These are phyloP conservation scores for Tubosaeta sp. DNA, from an alignment of 768 basidiomycete species.

Conservation along the genomic window DNA sequence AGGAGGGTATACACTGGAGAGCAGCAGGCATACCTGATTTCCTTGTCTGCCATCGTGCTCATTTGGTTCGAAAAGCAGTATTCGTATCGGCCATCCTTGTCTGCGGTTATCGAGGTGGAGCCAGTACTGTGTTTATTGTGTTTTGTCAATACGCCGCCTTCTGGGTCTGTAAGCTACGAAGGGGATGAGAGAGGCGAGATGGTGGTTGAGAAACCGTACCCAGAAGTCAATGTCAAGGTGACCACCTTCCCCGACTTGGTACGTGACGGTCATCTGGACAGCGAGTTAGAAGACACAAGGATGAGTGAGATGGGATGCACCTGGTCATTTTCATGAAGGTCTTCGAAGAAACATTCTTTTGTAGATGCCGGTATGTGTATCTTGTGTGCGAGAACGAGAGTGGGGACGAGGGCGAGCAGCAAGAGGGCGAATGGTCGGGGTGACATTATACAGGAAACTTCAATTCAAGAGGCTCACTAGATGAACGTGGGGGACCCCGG, in stretches of 20 bases:
- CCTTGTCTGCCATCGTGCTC: constrained; percentile 94
- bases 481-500: constrained; percentile 18
- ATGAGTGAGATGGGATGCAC: constrained; percentile 33
- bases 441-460: constrained; percentile 27
- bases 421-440: constrained; percentile 36
- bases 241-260: constrained; percentile 97
- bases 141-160: constrained; percentile 61
- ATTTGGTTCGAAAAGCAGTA: constrained; percentile 99
- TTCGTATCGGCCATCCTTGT: constrained; percentile 81
- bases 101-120: constrained; percentile 80
- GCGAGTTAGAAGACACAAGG: neutral
- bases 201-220: constrained; percentile 43
- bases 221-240: constrained; percentile 98
- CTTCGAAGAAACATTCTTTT: constrained; percentile 96
- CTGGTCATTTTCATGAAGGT: constrained; percentile 88
- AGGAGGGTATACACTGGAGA: neutral
- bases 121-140: constrained; percentile 88
- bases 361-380: constrained; percentile 72
- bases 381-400: constrained; percentile 55
- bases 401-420: constrained; percentile 31
- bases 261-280: constrained; percentile 94
- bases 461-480: neutral
- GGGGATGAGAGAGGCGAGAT: neutral
- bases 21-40: constrained; percentile 63
- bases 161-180: constrained; percentile 75